Base-by-base conservation (phyloP, 2,329 filamentous ascomycete species). In the Ophiobolus disseminans region DNA sequence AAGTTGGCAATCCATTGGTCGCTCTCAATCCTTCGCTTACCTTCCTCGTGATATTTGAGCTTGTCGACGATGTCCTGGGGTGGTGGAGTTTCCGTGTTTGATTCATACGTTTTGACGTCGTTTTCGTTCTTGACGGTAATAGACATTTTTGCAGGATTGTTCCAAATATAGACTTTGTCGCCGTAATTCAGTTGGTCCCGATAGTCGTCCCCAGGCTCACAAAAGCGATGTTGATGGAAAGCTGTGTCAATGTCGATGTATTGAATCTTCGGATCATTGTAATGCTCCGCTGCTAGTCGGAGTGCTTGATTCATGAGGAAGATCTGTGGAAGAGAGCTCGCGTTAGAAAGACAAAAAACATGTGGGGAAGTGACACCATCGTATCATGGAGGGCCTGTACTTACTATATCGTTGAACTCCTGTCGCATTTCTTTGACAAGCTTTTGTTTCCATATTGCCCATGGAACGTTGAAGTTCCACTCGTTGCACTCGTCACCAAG, bases 141-240 rank as follows among this genome's bases (percentile, higher is more conserved):
- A 14, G 4, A 22, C 19, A 16, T 21, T 26, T 11, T 50, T 11
- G 19, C 34, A 6, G 36, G 41, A 6, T 30, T 22, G 32, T 50
- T 50, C 48, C 48, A 50, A 6, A 50, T 16, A 9, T 30, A 46
- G 3, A 50, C 48, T 14, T 41, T 32, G 6, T 30, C 20, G 13
- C 38, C 35, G 10, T 14, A 34, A 10, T 52, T 43, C n/a, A 28
- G 30, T 20, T 41, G 21, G 14, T 40, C 16, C 5, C 3, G 11
- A 2, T 20, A 13, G 1, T 5, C 16, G 17, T 34, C 21, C 8
- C 50, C 50, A 19, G 7, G 7, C 36, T 54, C 50, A 22, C 50
- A 54, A 22, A 54, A 54, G 30, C 50, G 50, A 47, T 54, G 50
- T 7, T 21, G 31, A 28, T 54, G n/a, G 16, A 54, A 43, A 4